These are phyloP conservation scores for Apiospora marii DNA, from an alignment of 2,329 filamentous ascomycete genomes.

Conservation along the genomic window DNA sequence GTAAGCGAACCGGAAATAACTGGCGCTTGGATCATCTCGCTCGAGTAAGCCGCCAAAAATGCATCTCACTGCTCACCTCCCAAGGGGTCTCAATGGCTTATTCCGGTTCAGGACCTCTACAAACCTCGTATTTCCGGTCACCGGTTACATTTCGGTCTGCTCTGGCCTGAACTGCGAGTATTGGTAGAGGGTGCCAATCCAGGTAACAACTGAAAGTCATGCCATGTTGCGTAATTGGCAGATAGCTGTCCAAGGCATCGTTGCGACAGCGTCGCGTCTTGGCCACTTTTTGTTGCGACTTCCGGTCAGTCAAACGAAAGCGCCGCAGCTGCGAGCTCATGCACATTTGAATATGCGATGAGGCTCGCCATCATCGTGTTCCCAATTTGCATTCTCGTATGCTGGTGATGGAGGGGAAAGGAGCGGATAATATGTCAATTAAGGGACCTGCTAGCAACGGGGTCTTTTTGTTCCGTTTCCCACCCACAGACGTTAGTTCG, in stretches of 20 bases:
- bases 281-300: not conserved
- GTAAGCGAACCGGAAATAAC: slow-evolving; percentile 5
- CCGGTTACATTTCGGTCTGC: not conserved
- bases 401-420: not conserved
- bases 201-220: not conserved
- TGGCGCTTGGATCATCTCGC: not conserved
- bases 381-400: slow-evolving; percentile 11
- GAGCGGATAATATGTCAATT: not conserved
- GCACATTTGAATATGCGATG: not conserved
- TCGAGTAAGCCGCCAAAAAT: not conserved
- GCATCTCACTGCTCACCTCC: not conserved
- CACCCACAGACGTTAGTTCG: too few relatives aligned
- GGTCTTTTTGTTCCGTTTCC: not conserved
- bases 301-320: not conserved
- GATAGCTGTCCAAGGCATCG: not conserved
- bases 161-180: not conserved
- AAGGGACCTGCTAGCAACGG: not conserved
- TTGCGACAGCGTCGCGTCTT: not conserved
- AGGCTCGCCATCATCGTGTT: not conserved
- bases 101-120: not conserved
- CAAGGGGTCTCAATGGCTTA: not conserved
- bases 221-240: not conserved
- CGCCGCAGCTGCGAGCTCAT: not conserved
- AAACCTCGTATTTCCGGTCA: not conserved
- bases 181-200: not conserved